Conservation (phyloP, 345 rosid genomes). For the Ceriops zippeliana region DNA sequence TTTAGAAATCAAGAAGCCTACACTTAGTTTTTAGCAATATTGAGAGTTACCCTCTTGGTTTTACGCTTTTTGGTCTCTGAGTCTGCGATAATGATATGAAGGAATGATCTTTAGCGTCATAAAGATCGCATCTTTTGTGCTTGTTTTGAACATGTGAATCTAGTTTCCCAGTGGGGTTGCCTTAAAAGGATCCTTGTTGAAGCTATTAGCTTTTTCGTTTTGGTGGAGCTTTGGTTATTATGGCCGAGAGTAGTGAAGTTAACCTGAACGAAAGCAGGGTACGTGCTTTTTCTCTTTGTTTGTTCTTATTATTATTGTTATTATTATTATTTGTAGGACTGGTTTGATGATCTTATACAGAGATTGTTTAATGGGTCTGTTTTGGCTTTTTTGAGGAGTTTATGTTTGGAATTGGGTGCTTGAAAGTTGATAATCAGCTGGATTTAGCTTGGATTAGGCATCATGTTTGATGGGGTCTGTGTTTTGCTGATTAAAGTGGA, state of each 20-base stretch:
- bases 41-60: conserved; percentile 1
- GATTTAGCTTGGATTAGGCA: conserved; percentile 10
- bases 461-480: not conserved
- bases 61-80: not conserved
- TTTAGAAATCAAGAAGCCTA: not conserved
- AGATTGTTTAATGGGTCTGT: conserved; percentile 25
- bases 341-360: not conserved
- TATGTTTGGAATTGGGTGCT: not conserved
- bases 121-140: conserved; percentile 8
- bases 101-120: conserved; percentile 1
- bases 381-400: conserved; percentile 13
- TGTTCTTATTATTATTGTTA: not conserved
- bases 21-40: not conserved
- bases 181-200: conserved; percentile 25
- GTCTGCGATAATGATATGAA: not conserved
- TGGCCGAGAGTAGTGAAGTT: conserved; percentile 71
- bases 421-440: conserved; percentile 17
- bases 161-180: conserved; percentile 16
- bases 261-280: conserved; percentile 75
- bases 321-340: not conserved
- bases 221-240: conserved; percentile 14
- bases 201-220: not conserved
- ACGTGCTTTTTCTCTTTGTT: conserved; percentile 1
- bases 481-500: not conserved
- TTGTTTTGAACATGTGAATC: conserved; percentile 13